Conservation (phyloP, 1,284 basidiomycete genomes). For the Cutaneotrichosporon cyanovorans region DNA sequence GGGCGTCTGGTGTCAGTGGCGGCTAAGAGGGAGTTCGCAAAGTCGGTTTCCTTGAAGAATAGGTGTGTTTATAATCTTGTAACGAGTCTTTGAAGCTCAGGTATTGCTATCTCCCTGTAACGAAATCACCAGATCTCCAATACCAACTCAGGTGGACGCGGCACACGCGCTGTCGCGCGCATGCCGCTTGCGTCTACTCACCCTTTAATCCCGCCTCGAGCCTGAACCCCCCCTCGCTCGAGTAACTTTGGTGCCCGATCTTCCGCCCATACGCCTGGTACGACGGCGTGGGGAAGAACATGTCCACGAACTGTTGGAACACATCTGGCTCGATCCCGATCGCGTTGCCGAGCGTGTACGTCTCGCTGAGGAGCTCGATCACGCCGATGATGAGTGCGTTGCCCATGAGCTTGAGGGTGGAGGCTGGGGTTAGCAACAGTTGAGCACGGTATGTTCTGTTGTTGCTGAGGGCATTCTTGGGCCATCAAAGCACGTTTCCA, state of each 20-base stretch:
- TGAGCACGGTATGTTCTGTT: background rate
- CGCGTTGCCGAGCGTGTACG: slow-evolving; percentile 32
- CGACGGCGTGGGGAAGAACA: slow-evolving; percentile 34
- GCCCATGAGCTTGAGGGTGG: slow-evolving; percentile 36
- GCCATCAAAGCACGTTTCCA: too few relatives aligned
- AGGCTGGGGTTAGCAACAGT: slow-evolving; percentile 17
- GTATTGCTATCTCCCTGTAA: too few relatives aligned
- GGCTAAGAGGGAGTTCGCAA: background rate
- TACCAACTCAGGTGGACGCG: too few relatives aligned
- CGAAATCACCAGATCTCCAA: too few relatives aligned
- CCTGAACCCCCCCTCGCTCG: slow-evolving; percentile 24
- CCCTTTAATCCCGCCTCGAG: slow-evolving; percentile 35
- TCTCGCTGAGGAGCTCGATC: slow-evolving; percentile 36
- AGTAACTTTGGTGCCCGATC: slow-evolving; percentile 32
- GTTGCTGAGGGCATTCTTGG: too few relatives aligned
- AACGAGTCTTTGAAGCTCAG: background rate
- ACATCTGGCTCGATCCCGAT: slow-evolving; percentile 24
- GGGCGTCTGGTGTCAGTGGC: slow-evolving; percentile 14
- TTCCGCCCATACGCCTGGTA: slow-evolving; percentile 34
- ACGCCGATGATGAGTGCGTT: slow-evolving; percentile 35
- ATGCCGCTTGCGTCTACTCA: too few relatives aligned
- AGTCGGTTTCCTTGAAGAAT: too few relatives aligned
- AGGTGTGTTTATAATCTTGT: too few relatives aligned
- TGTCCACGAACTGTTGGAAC: slow-evolving; percentile 25
- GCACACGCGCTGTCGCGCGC: too few relatives aligned